These are phyloP conservation scores for Lojkania enalia DNA, from an alignment of 2,329 filamentous ascomycete species.

Conservation along the genomic window DNA sequence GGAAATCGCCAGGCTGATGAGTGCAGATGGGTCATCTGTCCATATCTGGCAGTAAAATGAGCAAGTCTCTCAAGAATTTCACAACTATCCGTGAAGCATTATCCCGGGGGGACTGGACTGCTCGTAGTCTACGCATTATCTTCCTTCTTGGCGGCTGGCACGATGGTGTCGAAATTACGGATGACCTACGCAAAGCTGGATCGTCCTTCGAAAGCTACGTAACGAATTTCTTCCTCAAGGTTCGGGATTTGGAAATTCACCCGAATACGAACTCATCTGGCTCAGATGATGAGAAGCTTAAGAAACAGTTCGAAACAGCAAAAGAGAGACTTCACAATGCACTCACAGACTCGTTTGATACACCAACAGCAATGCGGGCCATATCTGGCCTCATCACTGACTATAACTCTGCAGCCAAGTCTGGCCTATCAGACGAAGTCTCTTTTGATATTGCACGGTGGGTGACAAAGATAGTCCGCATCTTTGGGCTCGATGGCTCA, in stretches of 20 bases:
- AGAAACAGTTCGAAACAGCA: slow-evolving; percentile 55
- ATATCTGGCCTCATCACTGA: slow-evolving; percentile 77
- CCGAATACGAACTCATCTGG: slow-evolving; percentile 35
- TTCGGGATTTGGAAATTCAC: slow-evolving; percentile 53
- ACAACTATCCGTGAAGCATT: slow-evolving; percentile 88
- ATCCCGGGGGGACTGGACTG: slow-evolving; percentile 68
- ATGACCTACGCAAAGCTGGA: slow-evolving; percentile 74
- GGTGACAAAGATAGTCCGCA: slow-evolving; percentile 81
- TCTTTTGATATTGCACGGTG: slow-evolving; percentile 67
- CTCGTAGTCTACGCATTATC: slow-evolving; percentile 78
- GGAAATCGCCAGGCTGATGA: too few species aligned
- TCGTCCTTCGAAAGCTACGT: slow-evolving; percentile 79
- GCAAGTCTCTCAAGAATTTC: slow-evolving; percentile 93
- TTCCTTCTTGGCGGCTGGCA: slow-evolving; percentile 90
- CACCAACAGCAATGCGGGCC: slow-evolving; percentile 74
- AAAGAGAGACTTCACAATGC: slow-evolving; percentile 64
- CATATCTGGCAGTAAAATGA: slow-evolving; percentile 93
- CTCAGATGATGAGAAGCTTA: slow-evolving; percentile 48
- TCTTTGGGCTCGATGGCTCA: slow-evolving; percentile 75
- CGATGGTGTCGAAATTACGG: slow-evolving; percentile 87
- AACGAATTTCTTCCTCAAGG: slow-evolving; percentile 68
- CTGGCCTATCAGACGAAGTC: slow-evolving; percentile 50
- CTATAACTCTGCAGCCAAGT: slow-evolving; percentile 62
- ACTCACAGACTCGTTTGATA: slow-evolving; percentile 86
- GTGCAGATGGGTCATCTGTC: slow-evolving; percentile 93